Percentiles rank a stretch among this genome's conserved stretches.
phyloP scores from a whole-genome alignment of 345 rosid species.

The Gossypium rotundifolium region DNA sequence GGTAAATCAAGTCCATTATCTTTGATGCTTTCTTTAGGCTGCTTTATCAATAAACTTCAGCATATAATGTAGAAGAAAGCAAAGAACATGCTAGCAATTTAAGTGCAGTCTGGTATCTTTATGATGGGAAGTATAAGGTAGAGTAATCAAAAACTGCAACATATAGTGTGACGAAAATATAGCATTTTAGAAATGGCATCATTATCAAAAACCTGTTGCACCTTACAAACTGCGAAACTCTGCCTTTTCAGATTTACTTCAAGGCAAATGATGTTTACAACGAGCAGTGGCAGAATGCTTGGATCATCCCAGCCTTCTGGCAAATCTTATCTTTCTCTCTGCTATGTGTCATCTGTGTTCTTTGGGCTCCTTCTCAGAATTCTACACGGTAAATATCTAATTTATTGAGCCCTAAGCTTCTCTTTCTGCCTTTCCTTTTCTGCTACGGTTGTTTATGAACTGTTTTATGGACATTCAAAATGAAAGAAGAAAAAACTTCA shows the following conservation, averaged over 20 bases:
- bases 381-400: constrained; percentile 56
- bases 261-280: constrained; percentile 84
- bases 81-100: not conserved
- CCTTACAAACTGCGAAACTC: not conserved
- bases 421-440: not conserved
- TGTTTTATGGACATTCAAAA: not conserved
- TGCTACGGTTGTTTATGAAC: not conserved
- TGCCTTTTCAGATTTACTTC: constrained; percentile 73
- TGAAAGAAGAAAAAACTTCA: no score
- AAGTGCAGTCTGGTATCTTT: not conserved
- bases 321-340: constrained; percentile 82
- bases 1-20: constrained; percentile 35
- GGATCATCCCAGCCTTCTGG: constrained; percentile 97
- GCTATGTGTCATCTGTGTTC: constrained; percentile 70
- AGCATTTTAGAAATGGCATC: not conserved
- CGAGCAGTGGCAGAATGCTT: constrained; percentile 89
- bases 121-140: not conserved
- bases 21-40: not conserved
- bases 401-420: not conserved
- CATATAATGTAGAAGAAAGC: not conserved
- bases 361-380: constrained; percentile 92
- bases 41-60: not conserved
- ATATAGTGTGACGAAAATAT: not conserved
- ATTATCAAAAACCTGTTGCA: not conserved
- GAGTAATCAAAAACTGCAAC: not conserved